Evolutionary conservation across 2,329 filamentous ascomycete genomes (phyloP).

Genomic region (Mollisiaceae sp.): DNA sequence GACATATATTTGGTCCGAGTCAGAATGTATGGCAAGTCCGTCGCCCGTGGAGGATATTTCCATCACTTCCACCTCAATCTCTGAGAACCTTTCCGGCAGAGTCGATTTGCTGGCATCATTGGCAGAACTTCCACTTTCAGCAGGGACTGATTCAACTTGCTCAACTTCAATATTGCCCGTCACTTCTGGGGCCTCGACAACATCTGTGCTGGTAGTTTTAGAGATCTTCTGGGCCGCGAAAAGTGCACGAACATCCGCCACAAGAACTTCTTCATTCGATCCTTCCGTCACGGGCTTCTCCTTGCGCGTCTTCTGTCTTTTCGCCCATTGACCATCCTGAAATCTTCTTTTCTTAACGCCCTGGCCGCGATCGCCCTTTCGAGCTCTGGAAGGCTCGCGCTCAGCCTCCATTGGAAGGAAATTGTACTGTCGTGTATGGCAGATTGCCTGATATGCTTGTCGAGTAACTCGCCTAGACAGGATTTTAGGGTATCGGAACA

Average conservation of each 20-base stretch:
- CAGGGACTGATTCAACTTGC: slow-evolving; percentile 33
- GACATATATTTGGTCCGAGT: slow-evolving; percentile 72
- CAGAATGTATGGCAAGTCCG: slow-evolving; percentile 76
- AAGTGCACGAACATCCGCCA: slow-evolving; percentile 64
- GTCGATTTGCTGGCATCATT: slow-evolving; percentile 26
- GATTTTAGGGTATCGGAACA: slow-evolving; percentile 18
- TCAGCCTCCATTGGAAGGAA: slow-evolving; percentile 26
- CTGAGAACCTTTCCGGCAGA: slow-evolving; percentile 72
- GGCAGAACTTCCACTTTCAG: slow-evolving; percentile 23
- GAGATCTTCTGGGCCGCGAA: slow-evolving; percentile 47
- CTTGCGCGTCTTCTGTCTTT: slow-evolving; percentile 60
- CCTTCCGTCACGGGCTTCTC: slow-evolving; percentile 61
- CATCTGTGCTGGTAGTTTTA: slow-evolving; percentile 18
- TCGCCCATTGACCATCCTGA: slow-evolving; percentile 44
- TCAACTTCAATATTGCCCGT: slow-evolving; percentile 41
- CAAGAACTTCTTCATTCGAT: slow-evolving; percentile 69
- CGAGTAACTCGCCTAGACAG: slow-evolving; percentile 10
- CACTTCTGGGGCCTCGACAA: slow-evolving; percentile 11
- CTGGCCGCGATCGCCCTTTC: slow-evolving; percentile 8
- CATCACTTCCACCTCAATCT: slow-evolving; percentile 81
- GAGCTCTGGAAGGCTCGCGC: neutral
- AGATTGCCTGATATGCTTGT: neutral
- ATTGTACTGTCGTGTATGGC: slow-evolving; percentile 13
- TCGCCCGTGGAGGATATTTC: slow-evolving; percentile 92
- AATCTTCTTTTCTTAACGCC: slow-evolving; percentile 37